Base-by-base conservation (phyloP, 2,329 filamentous ascomycete species). In the Drechslerella coelobrocha region DNA sequence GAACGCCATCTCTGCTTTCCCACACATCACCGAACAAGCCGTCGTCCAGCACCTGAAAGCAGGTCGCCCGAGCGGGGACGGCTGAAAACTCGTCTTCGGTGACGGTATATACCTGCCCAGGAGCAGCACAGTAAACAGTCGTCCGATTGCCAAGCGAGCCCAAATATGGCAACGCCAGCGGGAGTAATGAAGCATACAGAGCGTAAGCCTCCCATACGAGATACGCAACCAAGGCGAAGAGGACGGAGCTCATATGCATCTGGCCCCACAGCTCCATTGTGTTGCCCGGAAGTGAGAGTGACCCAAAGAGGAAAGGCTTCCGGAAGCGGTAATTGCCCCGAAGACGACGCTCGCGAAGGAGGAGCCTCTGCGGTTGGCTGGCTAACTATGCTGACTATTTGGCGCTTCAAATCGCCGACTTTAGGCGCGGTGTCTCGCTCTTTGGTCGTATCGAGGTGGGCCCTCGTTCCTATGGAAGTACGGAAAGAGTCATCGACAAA, bases 21-120 rank as follows among this genome's bases (percentile, higher is more conserved):
- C 66, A 71, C 14, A 52, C 8, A 19, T 55, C 17, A 1, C 59
- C 66, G 12, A 63, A 63, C 0, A 14, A 17, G 1, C 66, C 66
- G 8, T 60, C 19, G 0, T 39, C 41, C 0, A 19, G 3, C 1
- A 63, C 66, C n/a, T 71, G 56, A 23, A 71, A 63, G 19, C 66
- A 71, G 2, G 53, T 50, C 1, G 37, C 39, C 39, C 39, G 23
- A 27, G 57, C 59, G 1, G 59, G 66, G 8, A 12, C 6, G 1
- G 1, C 39, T 21, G 29, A 54, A 27, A 63, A 48, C 12, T 48
- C 37, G 21, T 62, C 53, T 27, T 71, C 66, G 1, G 29, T 41
- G 29, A 19, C 24, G 2, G 47, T 54, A 50, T 69, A 69, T 0
- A 62, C 48, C 17, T 37, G 45, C 2, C 37, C 26, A 0, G 48